Conservation (phyloP, 176 grass and related monocot genomes). For the Stipa capillata region DNA sequence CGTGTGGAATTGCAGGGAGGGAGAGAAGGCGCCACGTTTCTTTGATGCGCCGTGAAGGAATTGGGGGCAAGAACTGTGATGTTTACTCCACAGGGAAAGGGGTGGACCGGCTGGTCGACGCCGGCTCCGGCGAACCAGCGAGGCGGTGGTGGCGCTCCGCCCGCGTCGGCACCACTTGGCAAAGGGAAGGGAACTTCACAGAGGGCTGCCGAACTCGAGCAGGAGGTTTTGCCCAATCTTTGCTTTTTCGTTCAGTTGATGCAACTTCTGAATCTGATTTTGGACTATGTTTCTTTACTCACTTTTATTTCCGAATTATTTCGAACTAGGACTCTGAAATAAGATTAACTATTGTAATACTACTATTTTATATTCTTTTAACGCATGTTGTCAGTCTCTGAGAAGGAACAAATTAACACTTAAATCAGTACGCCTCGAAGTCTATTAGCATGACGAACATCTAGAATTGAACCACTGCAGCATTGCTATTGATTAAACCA, state of each 20-base stretch:
- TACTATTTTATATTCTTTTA: not conserved
- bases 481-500: not conserved
- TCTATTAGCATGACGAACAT: not conserved
- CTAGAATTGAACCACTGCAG: too few relatives aligned
- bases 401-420: not conserved
- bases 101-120: constrained; percentile 46
- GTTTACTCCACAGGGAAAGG: constrained; percentile 73
- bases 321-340: not conserved
- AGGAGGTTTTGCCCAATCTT: constrained; percentile 44
- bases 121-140: constrained; percentile 29
- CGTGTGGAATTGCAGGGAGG: constrained; percentile 8
- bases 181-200: constrained; percentile 53
- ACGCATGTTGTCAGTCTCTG: not conserved
- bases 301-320: not conserved
- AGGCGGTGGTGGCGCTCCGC: constrained; percentile 11
- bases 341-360: not conserved
- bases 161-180: constrained; percentile 27
- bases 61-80: constrained; percentile 31
- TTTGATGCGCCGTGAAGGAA: constrained; percentile 15
- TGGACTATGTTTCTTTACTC: not conserved
- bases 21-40: not conserved
- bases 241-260: not conserved
- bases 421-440: not conserved
- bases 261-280: not conserved
- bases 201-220: constrained; percentile 49